Evolutionary conservation across 352 stramenopile genomes (phyloP).

Genomic region (Globisporangium ultimum): DNA sequence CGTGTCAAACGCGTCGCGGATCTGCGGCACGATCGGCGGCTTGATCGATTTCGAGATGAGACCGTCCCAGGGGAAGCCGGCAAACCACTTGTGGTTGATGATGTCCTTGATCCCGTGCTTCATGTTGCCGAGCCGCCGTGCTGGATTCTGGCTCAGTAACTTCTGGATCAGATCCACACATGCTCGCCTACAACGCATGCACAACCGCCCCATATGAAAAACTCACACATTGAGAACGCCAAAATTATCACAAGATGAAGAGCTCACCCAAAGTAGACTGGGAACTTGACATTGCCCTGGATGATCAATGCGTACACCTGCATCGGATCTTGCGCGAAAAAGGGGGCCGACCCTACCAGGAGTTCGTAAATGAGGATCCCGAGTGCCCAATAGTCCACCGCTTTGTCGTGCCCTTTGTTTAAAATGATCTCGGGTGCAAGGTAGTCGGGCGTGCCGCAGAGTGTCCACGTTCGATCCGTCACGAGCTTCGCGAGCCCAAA

Average conservation of each 20-base stretch:
- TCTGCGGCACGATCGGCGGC: slow-evolving; percentile 67
- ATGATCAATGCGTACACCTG: slow-evolving; percentile 92
- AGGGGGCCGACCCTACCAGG: slow-evolving; percentile 79
- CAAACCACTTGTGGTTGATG: slow-evolving; percentile 84
- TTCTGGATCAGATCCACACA: slow-evolving; percentile 88
- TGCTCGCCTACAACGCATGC: slow-evolving; percentile 32
- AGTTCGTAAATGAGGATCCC: slow-evolving; percentile 91
- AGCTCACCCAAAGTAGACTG: slow-evolving; percentile 69
- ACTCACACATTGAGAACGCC: not conserved
- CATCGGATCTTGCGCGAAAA: slow-evolving; percentile 90
- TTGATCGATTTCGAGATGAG: slow-evolving; percentile 59
- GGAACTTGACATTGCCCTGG: slow-evolving; percentile 84
- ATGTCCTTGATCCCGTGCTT: slow-evolving; percentile 85
- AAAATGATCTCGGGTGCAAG: slow-evolving; percentile 92
- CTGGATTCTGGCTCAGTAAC: slow-evolving; percentile 75
- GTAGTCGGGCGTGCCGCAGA: slow-evolving; percentile 93
- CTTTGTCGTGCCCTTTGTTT: slow-evolving; percentile 88
- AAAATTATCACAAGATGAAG: not conserved
- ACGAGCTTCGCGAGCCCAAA: slow-evolving; percentile 92
- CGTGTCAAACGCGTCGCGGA: slow-evolving; percentile 73
- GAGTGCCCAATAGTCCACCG: slow-evolving; percentile 90
- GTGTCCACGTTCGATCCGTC: slow-evolving; percentile 82
- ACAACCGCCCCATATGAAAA: too few relatives aligned
- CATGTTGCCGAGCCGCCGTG: slow-evolving; percentile 74
- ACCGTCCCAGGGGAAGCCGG: slow-evolving; percentile 62